phyloP scores from a whole-genome alignment of 805 yeast species.

The Pichia thaimueangensis region DNA sequence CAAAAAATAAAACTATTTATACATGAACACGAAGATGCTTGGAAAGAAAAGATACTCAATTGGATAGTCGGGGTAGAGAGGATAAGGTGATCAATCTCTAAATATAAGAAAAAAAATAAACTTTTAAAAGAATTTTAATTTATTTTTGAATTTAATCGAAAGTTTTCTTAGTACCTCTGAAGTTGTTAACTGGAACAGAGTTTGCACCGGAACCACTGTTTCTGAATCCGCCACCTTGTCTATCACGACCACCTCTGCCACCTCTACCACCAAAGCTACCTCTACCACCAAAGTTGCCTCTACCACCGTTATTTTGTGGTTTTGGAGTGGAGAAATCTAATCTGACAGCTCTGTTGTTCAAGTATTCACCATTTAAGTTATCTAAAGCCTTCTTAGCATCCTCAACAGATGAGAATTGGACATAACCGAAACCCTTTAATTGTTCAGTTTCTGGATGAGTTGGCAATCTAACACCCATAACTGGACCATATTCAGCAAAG shows the following conservation, averaged over 20 bases:
- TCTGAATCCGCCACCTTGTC: conserved; percentile 36
- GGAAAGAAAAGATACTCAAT: conserved; percentile 12
- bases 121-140: neutral
- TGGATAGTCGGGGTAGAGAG: neutral
- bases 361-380: conserved; percentile 80
- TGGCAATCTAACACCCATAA: conserved; percentile 89
- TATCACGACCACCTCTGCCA: conserved; percentile 31
- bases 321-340: conserved; percentile 90
- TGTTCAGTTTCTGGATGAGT: conserved; percentile 98
- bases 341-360: conserved; percentile 91
- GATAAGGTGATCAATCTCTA: neutral
- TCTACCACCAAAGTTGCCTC: conserved; percentile 14
- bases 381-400: conserved; percentile 87
- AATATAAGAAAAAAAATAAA: neutral
- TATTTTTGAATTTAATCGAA: conserved; percentile 48
- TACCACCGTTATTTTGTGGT: conserved; percentile 29
- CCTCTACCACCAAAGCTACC: conserved; percentile 20
- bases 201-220: conserved; percentile 54
- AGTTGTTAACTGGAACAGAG: conserved; percentile 54
- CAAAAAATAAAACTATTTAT: conserved; percentile 10
- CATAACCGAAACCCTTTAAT: conserved; percentile 98
- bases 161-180: conserved; percentile 80
- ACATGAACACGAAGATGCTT: conserved; percentile 11
- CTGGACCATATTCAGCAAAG: conserved; percentile 74
- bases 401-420: conserved; percentile 79